phyloP scores from a whole-genome alignment of 345 rosid genomes.

The Populus simonii region DNA sequence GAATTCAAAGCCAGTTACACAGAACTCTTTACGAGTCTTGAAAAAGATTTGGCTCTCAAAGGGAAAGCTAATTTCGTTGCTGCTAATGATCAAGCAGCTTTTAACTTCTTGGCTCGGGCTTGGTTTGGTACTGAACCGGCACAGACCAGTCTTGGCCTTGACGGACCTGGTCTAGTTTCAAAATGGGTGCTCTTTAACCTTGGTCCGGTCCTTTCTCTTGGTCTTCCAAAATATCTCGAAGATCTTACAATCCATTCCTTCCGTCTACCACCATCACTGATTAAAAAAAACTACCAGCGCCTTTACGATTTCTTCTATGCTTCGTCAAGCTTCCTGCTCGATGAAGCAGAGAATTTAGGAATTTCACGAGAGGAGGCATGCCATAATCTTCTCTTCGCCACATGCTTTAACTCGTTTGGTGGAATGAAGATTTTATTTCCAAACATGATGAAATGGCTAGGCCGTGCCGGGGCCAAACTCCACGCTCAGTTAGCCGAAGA shows the following conservation, averaged over 20 bases:
- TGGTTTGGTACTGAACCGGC: slow-evolving; percentile 55
- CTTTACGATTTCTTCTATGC: slow-evolving; percentile 71
- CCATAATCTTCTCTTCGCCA: slow-evolving; percentile 75
- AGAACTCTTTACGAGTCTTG: slow-evolving; percentile 48
- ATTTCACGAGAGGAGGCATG: slow-evolving; percentile 76
- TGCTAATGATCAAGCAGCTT: slow-evolving; percentile 59
- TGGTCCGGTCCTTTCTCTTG: slow-evolving; percentile 50
- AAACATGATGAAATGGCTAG: slow-evolving; percentile 60
- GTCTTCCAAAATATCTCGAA: slow-evolving; percentile 55
- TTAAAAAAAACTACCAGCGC: slow-evolving; percentile 63
- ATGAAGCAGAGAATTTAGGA: slow-evolving; percentile 64
- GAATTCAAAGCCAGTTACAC: slow-evolving; percentile 59
- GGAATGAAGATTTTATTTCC: slow-evolving; percentile 75
- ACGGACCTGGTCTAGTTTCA: slow-evolving; percentile 53
- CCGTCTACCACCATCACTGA: slow-evolving; percentile 56
- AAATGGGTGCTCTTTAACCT: slow-evolving; percentile 76
- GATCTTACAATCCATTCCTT: slow-evolving; percentile 53
- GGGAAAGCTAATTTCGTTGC: slow-evolving; percentile 55
- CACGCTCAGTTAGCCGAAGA: slow-evolving; percentile 67
- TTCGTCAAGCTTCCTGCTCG: slow-evolving; percentile 51
- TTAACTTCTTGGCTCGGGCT: slow-evolving; percentile 59
- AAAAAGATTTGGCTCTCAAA: slow-evolving; percentile 49
- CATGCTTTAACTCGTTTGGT: slow-evolving; percentile 87
- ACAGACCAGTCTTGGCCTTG: slow-evolving; percentile 54
- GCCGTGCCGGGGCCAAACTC: slow-evolving; percentile 56